These are phyloP conservation scores for Strobilomyces confusus DNA, from an alignment of 768 basidiomycete species.

Conservation along the genomic window DNA sequence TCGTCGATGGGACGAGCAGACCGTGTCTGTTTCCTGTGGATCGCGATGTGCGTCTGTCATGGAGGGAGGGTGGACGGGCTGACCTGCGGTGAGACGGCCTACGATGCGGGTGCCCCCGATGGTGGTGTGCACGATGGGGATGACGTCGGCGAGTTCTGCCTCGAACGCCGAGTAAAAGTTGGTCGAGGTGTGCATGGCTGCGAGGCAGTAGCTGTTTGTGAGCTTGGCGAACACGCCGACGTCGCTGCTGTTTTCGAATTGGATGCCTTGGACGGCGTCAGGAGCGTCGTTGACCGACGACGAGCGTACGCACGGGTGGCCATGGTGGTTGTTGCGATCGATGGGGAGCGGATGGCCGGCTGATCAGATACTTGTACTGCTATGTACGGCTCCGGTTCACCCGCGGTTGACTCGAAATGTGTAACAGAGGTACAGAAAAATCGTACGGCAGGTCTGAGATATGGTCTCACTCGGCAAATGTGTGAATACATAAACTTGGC, in stretches of 20 bases:
- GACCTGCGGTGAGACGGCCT: conserved; percentile 89
- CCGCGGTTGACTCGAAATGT: conserved; percentile 13
- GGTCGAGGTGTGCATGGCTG: conserved; percentile 88
- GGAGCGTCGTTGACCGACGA: neutral
- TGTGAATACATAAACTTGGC: no score
- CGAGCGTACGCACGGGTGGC: conserved; percentile 55
- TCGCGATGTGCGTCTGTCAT: neutral
- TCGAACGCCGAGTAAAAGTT: conserved; percentile 99
- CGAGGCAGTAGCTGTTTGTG: conserved; percentile 97
- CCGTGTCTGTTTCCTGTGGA: conserved; percentile 88
- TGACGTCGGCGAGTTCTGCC: conserved; percentile 85
- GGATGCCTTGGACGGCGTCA: conserved; percentile 53
- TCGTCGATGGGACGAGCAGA: conserved; percentile 90
- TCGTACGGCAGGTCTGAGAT: no score
- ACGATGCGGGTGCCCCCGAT: conserved; percentile 94
- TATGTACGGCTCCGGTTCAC: neutral
- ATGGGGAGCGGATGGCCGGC: neutral
- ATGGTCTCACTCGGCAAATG: no score
- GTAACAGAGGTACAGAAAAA: no score
- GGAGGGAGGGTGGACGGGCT: neutral
- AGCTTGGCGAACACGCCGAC: conserved; percentile 97
- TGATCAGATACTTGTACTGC: neutral
- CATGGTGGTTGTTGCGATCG: conserved; percentile 37
- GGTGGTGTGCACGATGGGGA: conserved; percentile 94
- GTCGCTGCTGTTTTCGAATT: conserved; percentile 93